These are phyloP conservation scores for Acmispon strigosus DNA, from an alignment of 306 rosid species.

Conservation along the genomic window DNA sequence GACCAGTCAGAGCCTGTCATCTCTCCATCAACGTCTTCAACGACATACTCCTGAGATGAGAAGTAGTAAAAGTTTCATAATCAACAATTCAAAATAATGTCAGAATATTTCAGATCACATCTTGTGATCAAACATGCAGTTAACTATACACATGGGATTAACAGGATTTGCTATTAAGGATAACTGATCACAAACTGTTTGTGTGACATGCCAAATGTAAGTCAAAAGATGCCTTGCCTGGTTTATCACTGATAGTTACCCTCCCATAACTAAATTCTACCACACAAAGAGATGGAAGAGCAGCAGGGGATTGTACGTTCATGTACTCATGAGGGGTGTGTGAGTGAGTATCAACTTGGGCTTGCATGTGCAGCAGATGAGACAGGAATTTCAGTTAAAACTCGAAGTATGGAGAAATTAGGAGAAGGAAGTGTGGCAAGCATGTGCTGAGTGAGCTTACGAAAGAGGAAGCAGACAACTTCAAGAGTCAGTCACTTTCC, in stretches of 20 bases:
- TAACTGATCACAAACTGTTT: neutral
- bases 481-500: neutral
- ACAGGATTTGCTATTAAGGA: neutral
- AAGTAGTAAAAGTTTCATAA: conserved; percentile 18
- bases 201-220: neutral
- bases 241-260: neutral
- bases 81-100: conserved; percentile 8
- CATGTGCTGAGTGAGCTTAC: neutral
- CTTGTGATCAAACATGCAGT: conserved; percentile 3
- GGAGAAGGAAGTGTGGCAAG: neutral
- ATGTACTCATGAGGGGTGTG: neutral
- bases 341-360: neutral
- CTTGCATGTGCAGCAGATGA: neutral
- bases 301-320: neutral
- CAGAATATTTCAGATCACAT: neutral
- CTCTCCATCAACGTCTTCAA: conserved; percentile 96
- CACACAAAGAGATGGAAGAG: neutral
- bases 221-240: neutral
- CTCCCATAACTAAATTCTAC: neutral
- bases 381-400: neutral
- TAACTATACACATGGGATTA: neutral
- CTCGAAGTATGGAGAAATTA: neutral
- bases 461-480: neutral
- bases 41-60: conserved; percentile 74
- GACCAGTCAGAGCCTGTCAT: conserved; percentile 85